phyloP scores from a whole-genome alignment of 352 stramenopile genomes.

The Pseudoperonospora humuli region DNA sequence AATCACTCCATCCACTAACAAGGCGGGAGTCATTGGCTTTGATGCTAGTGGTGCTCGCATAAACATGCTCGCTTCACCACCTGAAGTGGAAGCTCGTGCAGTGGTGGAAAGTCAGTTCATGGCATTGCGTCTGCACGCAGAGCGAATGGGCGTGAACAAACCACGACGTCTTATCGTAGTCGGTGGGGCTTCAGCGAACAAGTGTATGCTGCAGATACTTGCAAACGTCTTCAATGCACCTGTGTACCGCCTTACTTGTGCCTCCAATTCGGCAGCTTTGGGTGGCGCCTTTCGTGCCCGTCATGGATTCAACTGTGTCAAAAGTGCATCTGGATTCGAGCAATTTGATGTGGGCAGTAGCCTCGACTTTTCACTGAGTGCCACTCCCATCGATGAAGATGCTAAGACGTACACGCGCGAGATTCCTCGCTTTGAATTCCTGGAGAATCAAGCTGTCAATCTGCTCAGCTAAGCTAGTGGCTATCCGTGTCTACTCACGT shows the following conservation, averaged over 20 bases:
- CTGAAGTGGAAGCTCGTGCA: conserved; percentile 40
- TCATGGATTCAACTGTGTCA: conserved; percentile 28
- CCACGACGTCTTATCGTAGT: conserved; percentile 53
- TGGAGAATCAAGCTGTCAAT: conserved; percentile 33
- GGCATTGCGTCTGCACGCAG: conserved; percentile 42
- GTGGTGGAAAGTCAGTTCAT: conserved; percentile 66
- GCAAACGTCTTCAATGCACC: conserved; percentile 51
- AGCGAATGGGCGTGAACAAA: conserved; percentile 44
- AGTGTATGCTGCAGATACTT: conserved; percentile 46
- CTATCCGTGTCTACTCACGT: not conserved
- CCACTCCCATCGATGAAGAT: conserved; percentile 16
- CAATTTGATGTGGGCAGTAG: conserved; percentile 30
- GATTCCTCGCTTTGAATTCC: conserved; percentile 27
- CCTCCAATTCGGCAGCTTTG: conserved; percentile 44
- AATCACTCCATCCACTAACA: conserved; percentile 48
- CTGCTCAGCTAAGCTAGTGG: conserved; percentile 12
- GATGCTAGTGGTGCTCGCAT: conserved; percentile 17
- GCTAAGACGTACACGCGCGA: conserved; percentile 28
- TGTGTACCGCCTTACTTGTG: conserved; percentile 35
- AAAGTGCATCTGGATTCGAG: conserved; percentile 17
- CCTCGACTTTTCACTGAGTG: conserved; percentile 37
- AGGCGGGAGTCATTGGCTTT: conserved; percentile 42
- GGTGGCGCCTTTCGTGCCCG: conserved; percentile 43
- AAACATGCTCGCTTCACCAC: conserved; percentile 7
- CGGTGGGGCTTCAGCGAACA: conserved; percentile 49